Conservation (phyloP, 495 filamentous ascomycete species). For the Lasiosphaeria miniovina region DNA sequence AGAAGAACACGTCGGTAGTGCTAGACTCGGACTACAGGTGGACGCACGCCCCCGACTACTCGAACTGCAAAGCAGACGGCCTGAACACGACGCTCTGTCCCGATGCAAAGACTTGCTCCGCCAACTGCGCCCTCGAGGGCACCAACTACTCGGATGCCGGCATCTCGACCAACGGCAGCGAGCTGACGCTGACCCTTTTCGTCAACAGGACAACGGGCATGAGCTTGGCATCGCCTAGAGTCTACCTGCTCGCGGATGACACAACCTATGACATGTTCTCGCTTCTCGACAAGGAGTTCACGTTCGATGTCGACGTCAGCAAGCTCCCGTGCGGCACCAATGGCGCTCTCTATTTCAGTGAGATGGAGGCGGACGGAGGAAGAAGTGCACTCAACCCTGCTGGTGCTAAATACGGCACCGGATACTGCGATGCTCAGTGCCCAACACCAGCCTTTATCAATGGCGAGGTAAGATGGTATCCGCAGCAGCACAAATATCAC, state of each 20-base stretch:
- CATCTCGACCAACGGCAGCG: conserved; percentile 50
- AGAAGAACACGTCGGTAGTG: conserved; percentile 49
- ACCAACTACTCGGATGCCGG: conserved; percentile 60
- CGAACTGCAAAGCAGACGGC: conserved; percentile 57
- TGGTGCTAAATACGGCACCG: conserved; percentile 67
- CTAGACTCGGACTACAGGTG: conserved; percentile 66
- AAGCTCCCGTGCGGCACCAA: conserved; percentile 68
- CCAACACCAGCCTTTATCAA: conserved; percentile 65
- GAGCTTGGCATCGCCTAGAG: conserved; percentile 56
- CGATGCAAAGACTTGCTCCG: conserved; percentile 51
- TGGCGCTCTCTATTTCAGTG: conserved; percentile 67
- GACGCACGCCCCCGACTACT: conserved; percentile 50
- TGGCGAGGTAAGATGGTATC: conserved; percentile 43
- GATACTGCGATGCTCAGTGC: conserved; percentile 75
- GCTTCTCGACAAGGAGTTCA: conserved; percentile 61
- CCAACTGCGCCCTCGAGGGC: conserved; percentile 60
- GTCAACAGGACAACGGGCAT: conserved; percentile 19
- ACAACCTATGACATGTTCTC: conserved; percentile 57
- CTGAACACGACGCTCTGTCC: conserved; percentile 56
- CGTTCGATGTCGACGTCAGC: conserved; percentile 66
- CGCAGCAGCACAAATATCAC: neutral
- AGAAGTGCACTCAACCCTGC: conserved; percentile 57
- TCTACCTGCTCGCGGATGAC: conserved; percentile 56
- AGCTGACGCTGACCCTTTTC: conserved; percentile 19
- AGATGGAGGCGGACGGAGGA: conserved; percentile 64